Evolutionary conservation across 2,329 filamentous ascomycete species (phyloP), one percentile per base, ranked within the genome.

Genomic region (Bisporella sp.): DNA sequence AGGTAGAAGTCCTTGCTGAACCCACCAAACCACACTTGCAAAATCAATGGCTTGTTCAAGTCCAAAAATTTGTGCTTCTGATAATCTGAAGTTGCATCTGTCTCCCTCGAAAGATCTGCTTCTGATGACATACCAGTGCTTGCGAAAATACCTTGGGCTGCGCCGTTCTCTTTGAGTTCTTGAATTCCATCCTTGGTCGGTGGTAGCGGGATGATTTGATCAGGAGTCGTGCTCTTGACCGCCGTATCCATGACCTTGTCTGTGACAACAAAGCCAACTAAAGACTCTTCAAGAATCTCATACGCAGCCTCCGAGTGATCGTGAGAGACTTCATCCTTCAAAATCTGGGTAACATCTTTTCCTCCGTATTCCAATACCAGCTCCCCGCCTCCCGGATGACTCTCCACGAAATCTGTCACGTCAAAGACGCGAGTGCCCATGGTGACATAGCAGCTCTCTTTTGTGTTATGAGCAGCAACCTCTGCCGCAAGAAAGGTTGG

Each of bases 1-100:
- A 99, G 78, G 65, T 99, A 99, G 66, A 99, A 99, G n/a, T 89
- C 82, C 68, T 96, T 99, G 67, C 73, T 82, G 72, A 97, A 99
- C 31, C 86, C 87, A 44, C 91, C 87, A 57, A 74, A 78, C 86
- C 88, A 96, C 41, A 99, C 80, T 69, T 99, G 93, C 69, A 85
- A 76, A 49, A 99, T 77, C 49, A 99, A 77, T 5, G 93, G 92
- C 62, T 78, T 82, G 71, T 79, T 87, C 51, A 99, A 77, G 64
- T 99, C 92, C 54, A 99, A 77, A 64, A 99, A 99, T 69, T 95
- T 95, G 78, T 97, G 85, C 52, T 78, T 87, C 70, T 89, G 87
- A 74, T 86, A 99, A 66, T 99, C 93, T 43, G 70, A 69, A 29
- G 57, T 68, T 51, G 76, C 69, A 65, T 99, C 90, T 6, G 93